A percentile compares a stretch with the other conserved stretches of the same genome.
Evolutionary conservation across 1,284 basidiomycete genomes (phyloP).

Genomic region (Gomphus bonarii): DNA sequence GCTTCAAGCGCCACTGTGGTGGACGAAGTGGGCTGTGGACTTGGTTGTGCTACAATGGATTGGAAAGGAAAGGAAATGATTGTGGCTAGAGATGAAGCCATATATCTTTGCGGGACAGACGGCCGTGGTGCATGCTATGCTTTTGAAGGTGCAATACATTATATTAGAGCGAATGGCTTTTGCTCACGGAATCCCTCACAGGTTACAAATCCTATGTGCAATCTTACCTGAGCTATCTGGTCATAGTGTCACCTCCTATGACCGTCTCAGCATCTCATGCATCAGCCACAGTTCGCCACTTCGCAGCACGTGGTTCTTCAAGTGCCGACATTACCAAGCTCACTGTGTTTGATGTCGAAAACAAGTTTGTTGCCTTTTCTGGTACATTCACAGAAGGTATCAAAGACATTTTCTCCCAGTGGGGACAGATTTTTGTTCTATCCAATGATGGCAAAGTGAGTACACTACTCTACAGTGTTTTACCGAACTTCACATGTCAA

Average conservation of each 20-base stretch:
- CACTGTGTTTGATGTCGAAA: conserved; percentile 86
- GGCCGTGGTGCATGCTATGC: conserved; percentile 83
- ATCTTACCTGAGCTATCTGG: conserved; percentile 70
- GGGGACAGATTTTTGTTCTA: conserved; percentile 69
- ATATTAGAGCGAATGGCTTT: not conserved
- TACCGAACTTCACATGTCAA: conserved; percentile 3
- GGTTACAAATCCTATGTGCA: conserved; percentile 64
- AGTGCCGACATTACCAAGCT: conserved; percentile 74
- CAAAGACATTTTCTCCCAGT: conserved; percentile 68
- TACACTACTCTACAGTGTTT: not conserved
- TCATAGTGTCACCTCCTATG: conserved; percentile 84
- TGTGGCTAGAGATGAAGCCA: conserved; percentile 85
- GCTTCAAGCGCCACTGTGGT: conserved; percentile 52
- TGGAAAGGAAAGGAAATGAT: conserved; percentile 64
- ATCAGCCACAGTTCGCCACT: conserved; percentile 69
- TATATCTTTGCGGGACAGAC: conserved; percentile 80
- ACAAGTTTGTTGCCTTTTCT: conserved; percentile 83
- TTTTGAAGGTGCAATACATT: conserved; percentile 59
- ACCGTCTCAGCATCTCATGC: conserved; percentile 53
- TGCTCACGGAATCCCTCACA: conserved; percentile 17
- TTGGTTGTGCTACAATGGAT: conserved; percentile 81
- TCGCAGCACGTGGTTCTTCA: conserved; percentile 40
- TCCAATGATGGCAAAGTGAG: conserved; percentile 67
- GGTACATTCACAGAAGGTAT: conserved; percentile 74
- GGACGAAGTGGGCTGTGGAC: conserved; percentile 77